Evolutionary conservation across 768 basidiomycete species (phyloP), one percentile per base, ranked within the genome.

Genomic region (Glaciozyma antarctica): DNA sequence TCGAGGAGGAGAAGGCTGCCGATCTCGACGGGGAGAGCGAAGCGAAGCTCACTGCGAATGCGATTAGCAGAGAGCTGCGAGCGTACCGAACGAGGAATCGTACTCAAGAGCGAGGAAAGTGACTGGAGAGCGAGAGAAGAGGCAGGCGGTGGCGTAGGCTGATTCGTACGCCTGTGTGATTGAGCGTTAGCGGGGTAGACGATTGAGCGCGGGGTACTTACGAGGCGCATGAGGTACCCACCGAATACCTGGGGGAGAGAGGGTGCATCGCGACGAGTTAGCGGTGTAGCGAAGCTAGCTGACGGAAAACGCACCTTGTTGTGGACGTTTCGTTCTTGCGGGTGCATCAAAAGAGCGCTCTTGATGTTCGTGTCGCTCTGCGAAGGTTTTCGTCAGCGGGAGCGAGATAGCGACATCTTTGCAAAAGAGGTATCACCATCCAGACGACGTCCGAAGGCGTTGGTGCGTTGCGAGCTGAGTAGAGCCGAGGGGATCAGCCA

Each of bases 31-130:
- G 73, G 73, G 15, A 64, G 60, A 5, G 55, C 45, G 52, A 73
- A 73, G 21, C 65, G 63, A 6, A 73, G 58, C 49, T 73, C 73
- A 49, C 65, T 60, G 58, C 7, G 51, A n/a, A 48, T 38, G 13
- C 19, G 15, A 28, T 44, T 26, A 43, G 22, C 12, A 1, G 1
- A 19, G 17, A 6, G 0, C 57, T 21, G 30, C 12, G 19, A 48
- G 19, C 16, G 41, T 13, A 32, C 9, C 32, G 32, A 32, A 32
- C 32, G 32, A 9, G 9, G 9, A 32, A 4, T 16, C 60, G 47
- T 45, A 61, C 63, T 73, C 71, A 32, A 72, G 65, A 8, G 71
- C 58, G n/a, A 73, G 55, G 45, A 73, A 73, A 8, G 62, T 63
- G 13, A 73, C 67, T 17, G 69, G 63, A 12, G 66, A 58, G 8